phyloP scores from a whole-genome alignment of 805 yeast genomes.

The Suhomyces faveliae region DNA sequence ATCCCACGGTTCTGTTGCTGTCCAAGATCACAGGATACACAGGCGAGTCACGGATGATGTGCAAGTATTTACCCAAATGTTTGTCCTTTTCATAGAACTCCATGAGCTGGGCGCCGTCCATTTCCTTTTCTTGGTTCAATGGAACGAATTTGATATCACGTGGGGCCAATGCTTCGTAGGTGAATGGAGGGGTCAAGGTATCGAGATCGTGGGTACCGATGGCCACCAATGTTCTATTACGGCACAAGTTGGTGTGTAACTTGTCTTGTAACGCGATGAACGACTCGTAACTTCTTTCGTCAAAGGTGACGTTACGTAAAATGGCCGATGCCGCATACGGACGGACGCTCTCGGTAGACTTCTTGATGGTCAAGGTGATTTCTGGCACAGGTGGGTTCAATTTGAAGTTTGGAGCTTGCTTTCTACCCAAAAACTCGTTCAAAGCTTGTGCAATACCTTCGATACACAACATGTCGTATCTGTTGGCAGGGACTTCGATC shows the following conservation, averaged over 20 bases:
- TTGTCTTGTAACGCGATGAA: slow-evolving; percentile 96
- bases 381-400: slow-evolving; percentile 61
- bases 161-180: slow-evolving; percentile 83
- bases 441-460: slow-evolving; percentile 97
- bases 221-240: slow-evolving; percentile 96
- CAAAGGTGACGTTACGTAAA: slow-evolving; percentile 77
- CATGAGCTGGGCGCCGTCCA: slow-evolving; percentile 78
- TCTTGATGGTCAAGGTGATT: slow-evolving; percentile 65
- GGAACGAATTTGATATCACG: slow-evolving; percentile 72
- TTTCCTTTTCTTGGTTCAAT: slow-evolving; percentile 63
- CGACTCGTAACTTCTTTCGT: slow-evolving; percentile 84
- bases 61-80: slow-evolving; percentile 84
- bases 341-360: slow-evolving; percentile 71
- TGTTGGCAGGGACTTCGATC: slow-evolving; percentile 96
- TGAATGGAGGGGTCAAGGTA: slow-evolving; percentile 75
- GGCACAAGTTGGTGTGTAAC: slow-evolving; percentile 90
- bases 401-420: slow-evolving; percentile 62
- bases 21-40: slow-evolving; percentile 90
- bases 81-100: slow-evolving; percentile 90
- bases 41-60: slow-evolving; percentile 82
- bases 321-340: slow-evolving; percentile 97
- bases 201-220: slow-evolving; percentile 97
- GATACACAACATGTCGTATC: slow-evolving; percentile 96
- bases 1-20: slow-evolving; percentile 70
- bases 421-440: slow-evolving; percentile 80